Conservation (phyloP, 164 flowering plant species). For the Warburgia ugandensis region DNA sequence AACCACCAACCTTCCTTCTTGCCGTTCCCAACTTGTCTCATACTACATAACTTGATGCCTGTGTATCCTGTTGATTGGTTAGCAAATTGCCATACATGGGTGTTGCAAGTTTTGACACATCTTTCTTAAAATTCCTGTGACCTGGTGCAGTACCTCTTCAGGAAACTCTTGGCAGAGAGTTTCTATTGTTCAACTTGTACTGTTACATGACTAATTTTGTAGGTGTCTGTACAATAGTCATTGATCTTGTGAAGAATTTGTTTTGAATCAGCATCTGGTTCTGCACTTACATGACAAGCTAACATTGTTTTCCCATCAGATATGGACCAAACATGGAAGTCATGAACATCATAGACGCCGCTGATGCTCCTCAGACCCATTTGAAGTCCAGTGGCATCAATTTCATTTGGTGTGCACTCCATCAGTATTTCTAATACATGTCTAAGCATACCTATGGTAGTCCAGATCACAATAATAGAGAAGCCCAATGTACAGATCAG, state of each 20-base stretch:
- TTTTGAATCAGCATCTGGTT: constrained; percentile 14
- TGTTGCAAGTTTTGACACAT: not conserved
- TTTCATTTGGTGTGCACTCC: constrained; percentile 23
- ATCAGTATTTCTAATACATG: constrained; percentile 17
- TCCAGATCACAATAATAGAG: constrained; percentile 18
- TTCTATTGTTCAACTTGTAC: constrained; percentile 17
- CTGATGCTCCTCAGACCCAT: constrained; percentile 15
- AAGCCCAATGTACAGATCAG: constrained; percentile 22
- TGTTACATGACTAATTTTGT: constrained; percentile 24
- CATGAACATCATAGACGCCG: constrained; percentile 20
- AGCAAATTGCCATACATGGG: too few species aligned
- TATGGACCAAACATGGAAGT: constrained; percentile 21
- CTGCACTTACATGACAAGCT: constrained; percentile 21
- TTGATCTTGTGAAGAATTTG: constrained; percentile 15
- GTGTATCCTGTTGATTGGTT: too few species aligned
- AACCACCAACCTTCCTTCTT: too few species aligned
- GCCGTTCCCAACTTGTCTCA: too few species aligned
- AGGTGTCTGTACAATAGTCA: constrained; percentile 8
- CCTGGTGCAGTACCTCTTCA: not conserved
- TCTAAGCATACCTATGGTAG: constrained; percentile 14
- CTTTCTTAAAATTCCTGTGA: not conserved
- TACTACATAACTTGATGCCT: too few species aligned
- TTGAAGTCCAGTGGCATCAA: constrained; percentile 17
- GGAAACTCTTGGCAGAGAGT: not conserved
- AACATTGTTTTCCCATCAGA: constrained; percentile 19